Evolutionary conservation across 345 rosid genomes (phyloP), one percentile per base, ranked within the genome.

Genomic region (Leavenworthia alabamica): DNA sequence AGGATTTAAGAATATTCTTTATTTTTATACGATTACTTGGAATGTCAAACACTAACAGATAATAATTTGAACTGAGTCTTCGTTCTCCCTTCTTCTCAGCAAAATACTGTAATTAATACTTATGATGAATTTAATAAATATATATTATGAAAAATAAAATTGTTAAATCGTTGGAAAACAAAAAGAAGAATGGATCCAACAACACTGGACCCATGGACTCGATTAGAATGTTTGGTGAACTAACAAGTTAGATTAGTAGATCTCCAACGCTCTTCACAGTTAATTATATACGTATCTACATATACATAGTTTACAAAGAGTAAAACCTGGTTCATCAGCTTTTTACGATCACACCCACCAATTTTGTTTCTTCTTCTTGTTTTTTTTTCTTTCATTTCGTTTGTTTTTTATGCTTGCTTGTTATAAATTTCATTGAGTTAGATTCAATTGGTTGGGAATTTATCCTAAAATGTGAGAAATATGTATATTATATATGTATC

Each of bases 151-250:
- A 33, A 43, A 40, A 60, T 16, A 0, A n/a, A 44, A 61, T 28
- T 3, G 12, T 32, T 32, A 32, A 15, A 53, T 33, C 53, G 60
- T 15, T 7, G 22, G n/a, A 35, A n/a, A 52, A 68, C 20, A 60
- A 32, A 52, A 53, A 10, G 15, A 61, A 46, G 57, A 9, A 14
- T 47, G 37, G 10, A 46, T 55, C 52, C 68, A 62, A 62, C 69
- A 70, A 70, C 74, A 20, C 22, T 46, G 55, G 69, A 62, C 51
- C 41, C 35, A 19, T 61, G 35, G 7, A n/a, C n/a, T n/a, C n/a
- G n/a, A n/a, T n/a, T n/a, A n/a, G n/a, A n/a, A n/a, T n/a, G 74
- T 62, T 62, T 46, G 74, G 62, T 70, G 68, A 70, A 57, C 74
- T 68, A 69, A 70, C 68, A 62, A 62, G 62, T 62, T 53, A 62